phyloP scores from a whole-genome alignment of 2,329 filamentous ascomycete genomes.

The Decorospora gaudefroyi region DNA sequence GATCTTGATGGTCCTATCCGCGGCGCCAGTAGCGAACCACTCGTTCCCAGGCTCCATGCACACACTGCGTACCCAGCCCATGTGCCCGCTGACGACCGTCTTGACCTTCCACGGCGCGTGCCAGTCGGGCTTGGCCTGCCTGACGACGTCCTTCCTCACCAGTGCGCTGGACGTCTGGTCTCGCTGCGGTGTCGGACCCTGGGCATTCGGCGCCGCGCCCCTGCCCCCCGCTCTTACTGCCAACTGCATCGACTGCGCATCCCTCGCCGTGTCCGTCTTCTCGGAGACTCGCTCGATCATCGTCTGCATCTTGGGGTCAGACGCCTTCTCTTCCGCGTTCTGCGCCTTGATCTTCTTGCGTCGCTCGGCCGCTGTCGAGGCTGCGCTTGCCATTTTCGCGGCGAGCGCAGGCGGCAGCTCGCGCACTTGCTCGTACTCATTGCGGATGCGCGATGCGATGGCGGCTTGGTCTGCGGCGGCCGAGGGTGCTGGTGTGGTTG shows the following conservation, averaged over 20 bases:
- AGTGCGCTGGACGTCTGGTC: conserved; percentile 61
- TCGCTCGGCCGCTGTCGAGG: conserved; percentile 61
- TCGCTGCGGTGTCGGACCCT: conserved; percentile 57
- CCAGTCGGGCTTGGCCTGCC: conserved; percentile 84
- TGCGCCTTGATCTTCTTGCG: conserved; percentile 64
- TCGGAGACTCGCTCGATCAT: conserved; percentile 68
- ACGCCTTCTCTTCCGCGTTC: conserved; percentile 55
- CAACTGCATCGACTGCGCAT: conserved; percentile 61
- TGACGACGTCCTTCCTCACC: conserved; percentile 65
- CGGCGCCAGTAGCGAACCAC: conserved; percentile 95
- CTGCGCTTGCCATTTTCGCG: conserved; percentile 72
- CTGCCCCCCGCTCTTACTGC: conserved; percentile 56
- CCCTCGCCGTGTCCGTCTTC: conserved; percentile 50
- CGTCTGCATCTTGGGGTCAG: conserved; percentile 63
- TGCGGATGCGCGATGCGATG: conserved; percentile 63
- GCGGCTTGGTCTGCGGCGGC: conserved; percentile 53
- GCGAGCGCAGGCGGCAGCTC: conserved; percentile 78
- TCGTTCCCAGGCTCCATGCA: conserved; percentile 95
- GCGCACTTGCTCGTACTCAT: conserved; percentile 78
- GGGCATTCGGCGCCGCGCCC: conserved; percentile 59
- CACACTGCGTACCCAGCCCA: conserved; percentile 75
- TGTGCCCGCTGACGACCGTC: conserved; percentile 93
- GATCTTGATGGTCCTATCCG: conserved; percentile 90
- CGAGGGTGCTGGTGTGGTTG: conserved; percentile 52
- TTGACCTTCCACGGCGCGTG: conserved; percentile 98